Percentiles rank a stretch among this genome's conserved stretches.
Evolutionary conservation across 2,329 filamentous ascomycete genomes (phyloP).

Genomic region (Fusarium sp.): DNA sequence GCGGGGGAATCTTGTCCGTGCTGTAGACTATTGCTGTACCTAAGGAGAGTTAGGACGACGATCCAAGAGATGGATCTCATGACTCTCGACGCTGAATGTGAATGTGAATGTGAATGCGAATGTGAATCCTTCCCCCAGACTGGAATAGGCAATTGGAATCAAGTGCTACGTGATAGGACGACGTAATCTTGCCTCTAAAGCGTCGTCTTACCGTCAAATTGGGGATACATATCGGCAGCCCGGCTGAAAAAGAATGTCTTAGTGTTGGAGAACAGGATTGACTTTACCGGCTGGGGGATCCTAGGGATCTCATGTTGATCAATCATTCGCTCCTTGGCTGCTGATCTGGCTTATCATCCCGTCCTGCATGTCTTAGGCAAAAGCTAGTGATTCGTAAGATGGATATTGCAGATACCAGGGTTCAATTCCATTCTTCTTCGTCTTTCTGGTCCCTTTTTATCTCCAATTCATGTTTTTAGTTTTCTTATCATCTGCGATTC

Average conservation of each 20-base stretch:
- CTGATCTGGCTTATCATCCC: slow-evolving; percentile 32
- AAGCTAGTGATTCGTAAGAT: slow-evolving; percentile 21
- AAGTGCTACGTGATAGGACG: slow-evolving; percentile 28
- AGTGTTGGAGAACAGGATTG: not conserved
- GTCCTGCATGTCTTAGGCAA: slow-evolving; percentile 29
- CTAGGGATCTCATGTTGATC: not conserved
- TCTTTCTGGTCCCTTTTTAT: not conserved
- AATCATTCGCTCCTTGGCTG: not conserved
- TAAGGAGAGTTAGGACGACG: not conserved
- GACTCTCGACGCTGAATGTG: not conserved
- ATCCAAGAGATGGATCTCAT: slow-evolving; percentile 11
- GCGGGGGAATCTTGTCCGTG: not conserved
- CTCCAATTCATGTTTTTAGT: not conserved
- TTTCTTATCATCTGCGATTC: not conserved
- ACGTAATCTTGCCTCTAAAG: slow-evolving; percentile 13
- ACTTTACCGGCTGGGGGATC: not conserved
- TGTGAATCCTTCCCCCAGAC: slow-evolving; percentile 1
- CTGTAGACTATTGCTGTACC: not conserved
- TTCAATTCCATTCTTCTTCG: not conserved
- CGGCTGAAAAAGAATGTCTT: slow-evolving; percentile 14
- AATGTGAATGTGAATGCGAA: not conserved
- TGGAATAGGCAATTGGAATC: slow-evolving; percentile 26
- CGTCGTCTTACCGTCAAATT: not conserved
- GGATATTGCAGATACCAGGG: not conserved
- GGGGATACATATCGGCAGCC: not conserved